Percentiles rank a stretch among this genome's conserved stretches.
phyloP scores from a whole-genome alignment of 805 yeast genomes.

The Candida qinlingensis region DNA sequence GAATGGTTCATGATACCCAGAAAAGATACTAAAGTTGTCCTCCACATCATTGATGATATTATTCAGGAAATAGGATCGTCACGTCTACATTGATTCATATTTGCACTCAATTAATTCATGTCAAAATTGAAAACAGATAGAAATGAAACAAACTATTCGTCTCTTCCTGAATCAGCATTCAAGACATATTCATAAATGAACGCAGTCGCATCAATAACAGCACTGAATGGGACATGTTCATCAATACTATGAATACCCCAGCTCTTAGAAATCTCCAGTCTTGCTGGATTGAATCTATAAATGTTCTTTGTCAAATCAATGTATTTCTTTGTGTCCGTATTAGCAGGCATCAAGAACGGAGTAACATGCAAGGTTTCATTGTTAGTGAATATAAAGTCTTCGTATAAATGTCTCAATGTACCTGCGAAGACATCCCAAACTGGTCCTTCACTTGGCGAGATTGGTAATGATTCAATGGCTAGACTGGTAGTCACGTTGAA shows the following conservation, averaged over 20 bases:
- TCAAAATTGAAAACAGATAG: not conserved
- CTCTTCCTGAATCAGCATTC: slow-evolving; percentile 29
- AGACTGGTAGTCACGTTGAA: slow-evolving; percentile 20
- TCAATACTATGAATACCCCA: slow-evolving; percentile 48
- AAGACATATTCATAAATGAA: slow-evolving; percentile 45
- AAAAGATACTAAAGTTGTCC: slow-evolving; percentile 8
- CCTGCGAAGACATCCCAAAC: slow-evolving; percentile 20
- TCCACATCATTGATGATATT: slow-evolving; percentile 12
- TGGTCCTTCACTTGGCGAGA: slow-evolving; percentile 13
- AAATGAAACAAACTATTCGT: not conserved
- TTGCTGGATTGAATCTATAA: slow-evolving; percentile 41
- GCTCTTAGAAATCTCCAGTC: slow-evolving; percentile 2
- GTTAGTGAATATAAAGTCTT: slow-evolving; percentile 43
- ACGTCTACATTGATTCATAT: too few relatives aligned
- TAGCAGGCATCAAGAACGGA: slow-evolving; percentile 48
- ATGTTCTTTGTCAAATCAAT: slow-evolving; percentile 59
- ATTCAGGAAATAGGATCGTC: not conserved
- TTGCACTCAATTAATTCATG: too few relatives aligned
- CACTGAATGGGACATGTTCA: slow-evolving; percentile 44
- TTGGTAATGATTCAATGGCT: slow-evolving; percentile 12
- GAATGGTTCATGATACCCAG: slow-evolving; percentile 25
- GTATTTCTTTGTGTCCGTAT: slow-evolving; percentile 65
- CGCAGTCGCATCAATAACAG: slow-evolving; percentile 49
- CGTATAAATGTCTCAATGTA: slow-evolving; percentile 46
- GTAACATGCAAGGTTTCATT: slow-evolving; percentile 44